Conservation (phyloP, 2,329 filamentous ascomycete genomes). For the Pseudogymnoascus sp. region DNA sequence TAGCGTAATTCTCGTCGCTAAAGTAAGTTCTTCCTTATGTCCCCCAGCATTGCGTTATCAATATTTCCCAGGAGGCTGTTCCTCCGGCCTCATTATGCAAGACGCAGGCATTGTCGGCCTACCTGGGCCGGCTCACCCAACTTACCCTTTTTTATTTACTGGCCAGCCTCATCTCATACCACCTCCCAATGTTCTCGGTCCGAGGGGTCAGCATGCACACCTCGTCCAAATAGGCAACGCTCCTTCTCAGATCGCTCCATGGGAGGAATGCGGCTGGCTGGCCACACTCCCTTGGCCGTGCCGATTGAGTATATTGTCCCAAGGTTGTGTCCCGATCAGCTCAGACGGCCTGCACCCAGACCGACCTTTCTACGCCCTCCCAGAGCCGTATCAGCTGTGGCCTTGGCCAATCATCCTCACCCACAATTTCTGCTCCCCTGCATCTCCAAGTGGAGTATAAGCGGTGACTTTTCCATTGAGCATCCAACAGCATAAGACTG, state of each 20-base stretch:
- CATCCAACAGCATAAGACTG: not conserved
- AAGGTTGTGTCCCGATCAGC: constrained; percentile 4
- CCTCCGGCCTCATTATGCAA: not conserved
- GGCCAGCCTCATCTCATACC: not conserved
- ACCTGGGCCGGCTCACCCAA: not conserved
- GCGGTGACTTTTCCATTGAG: not conserved
- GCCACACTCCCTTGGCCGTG: not conserved
- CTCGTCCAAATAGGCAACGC: not conserved
- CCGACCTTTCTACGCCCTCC: not conserved
- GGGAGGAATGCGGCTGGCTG: not conserved
- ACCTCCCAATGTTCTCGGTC: not conserved
- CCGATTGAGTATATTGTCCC: not conserved
- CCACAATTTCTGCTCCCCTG: not conserved
- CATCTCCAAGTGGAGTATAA: not conserved
- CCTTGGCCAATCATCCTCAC: not conserved
- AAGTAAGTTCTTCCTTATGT: not conserved
- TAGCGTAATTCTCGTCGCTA: not conserved
- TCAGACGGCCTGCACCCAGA: not conserved
- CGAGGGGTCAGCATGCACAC: not conserved
- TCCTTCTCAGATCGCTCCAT: not conserved
- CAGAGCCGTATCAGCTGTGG: not conserved
- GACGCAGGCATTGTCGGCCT: not conserved
- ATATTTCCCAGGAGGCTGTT: not conserved
- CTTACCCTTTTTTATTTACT: not conserved
- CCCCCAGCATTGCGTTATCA: not conserved